phyloP scores from a whole-genome alignment of 495 filamentous ascomycete species.

The Trichoderma erinaceum region DNA sequence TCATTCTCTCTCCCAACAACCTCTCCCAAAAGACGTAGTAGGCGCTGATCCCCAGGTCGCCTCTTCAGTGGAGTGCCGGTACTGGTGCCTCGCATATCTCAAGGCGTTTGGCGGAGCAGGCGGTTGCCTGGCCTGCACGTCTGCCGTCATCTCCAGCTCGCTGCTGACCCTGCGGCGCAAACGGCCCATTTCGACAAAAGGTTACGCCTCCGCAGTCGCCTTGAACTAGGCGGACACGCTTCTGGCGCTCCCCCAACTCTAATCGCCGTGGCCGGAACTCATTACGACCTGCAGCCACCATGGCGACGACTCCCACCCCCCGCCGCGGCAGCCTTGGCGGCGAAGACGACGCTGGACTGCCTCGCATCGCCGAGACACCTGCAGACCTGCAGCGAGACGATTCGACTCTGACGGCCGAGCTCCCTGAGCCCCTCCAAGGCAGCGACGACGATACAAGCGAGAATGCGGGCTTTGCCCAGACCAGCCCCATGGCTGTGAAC shows the following conservation, averaged over 20 bases:
- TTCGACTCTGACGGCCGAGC: constrained; percentile 43
- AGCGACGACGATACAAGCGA: constrained; percentile 54
- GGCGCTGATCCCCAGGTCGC: background rate
- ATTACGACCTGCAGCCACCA: constrained; percentile 16
- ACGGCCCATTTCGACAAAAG: background rate
- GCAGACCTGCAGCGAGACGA: constrained; percentile 42
- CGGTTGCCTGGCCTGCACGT: constrained; percentile 11
- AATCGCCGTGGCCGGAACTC: background rate
- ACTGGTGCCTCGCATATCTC: background rate
- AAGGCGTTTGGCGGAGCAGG: constrained; percentile 7
- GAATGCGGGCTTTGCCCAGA: constrained; percentile 60
- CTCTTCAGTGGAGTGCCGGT: background rate
- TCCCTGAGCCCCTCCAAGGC: constrained; percentile 71
- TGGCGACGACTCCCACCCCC: constrained; percentile 22
- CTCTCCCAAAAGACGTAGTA: background rate
- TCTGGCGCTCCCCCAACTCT: background rate
- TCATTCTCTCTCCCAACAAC: background rate
- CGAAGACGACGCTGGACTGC: constrained; percentile 19
- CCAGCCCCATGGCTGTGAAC: constrained; percentile 50
- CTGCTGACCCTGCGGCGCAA: constrained; percentile 8
- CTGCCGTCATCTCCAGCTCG: background rate
- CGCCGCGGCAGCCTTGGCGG: constrained; percentile 21
- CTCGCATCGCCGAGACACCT: constrained; percentile 34
- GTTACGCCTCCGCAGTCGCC: background rate
- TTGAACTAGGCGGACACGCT: background rate